phyloP scores from a whole-genome alignment of 1,139 yeast genomes.

The Martiniozyma asiatica region DNA sequence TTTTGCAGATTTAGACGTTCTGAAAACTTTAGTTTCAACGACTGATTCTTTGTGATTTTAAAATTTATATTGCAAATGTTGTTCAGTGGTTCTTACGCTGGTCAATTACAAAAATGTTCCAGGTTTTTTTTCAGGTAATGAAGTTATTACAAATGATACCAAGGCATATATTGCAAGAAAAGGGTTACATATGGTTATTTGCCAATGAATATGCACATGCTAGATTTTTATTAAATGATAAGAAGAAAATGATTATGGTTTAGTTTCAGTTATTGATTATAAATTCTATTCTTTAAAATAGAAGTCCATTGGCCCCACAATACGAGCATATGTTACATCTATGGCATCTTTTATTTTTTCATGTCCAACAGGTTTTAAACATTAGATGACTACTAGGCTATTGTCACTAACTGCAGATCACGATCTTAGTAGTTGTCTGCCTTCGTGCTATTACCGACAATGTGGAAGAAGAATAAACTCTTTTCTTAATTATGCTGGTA shows the following conservation, averaged over 20 bases:
- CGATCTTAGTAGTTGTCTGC: conserved; percentile 50
- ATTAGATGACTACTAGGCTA: conserved; percentile 50
- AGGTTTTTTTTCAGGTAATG: conserved; percentile 77
- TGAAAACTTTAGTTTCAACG: conserved; percentile 37
- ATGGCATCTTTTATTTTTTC: conserved; percentile 27
- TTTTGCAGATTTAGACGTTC: conserved; percentile 42
- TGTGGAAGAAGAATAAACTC: conserved; percentile 36
- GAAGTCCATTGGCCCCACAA: conserved; percentile 45
- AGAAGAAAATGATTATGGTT: conserved; percentile 63
- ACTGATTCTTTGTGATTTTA: conserved; percentile 39
- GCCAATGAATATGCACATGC: conserved; percentile 63
- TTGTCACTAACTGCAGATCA: conserved; percentile 70
- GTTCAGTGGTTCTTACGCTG: conserved; percentile 53
- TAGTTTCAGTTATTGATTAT: conserved; percentile 44
- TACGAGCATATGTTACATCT: conserved; percentile 35
- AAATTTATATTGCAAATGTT: conserved; percentile 51
- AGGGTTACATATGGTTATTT: conserved; percentile 75
- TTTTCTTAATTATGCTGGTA: conserved; percentile 47
- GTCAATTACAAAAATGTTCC: conserved; percentile 57
- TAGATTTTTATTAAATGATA: conserved; percentile 60
- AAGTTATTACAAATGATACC: conserved; percentile 67
- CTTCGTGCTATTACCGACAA: conserved; percentile 41
- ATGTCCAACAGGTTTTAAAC: conserved; percentile 41
- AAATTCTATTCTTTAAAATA: conserved; percentile 40
- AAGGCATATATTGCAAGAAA: conserved; percentile 48